phyloP scores from a whole-genome alignment of 2,329 filamentous ascomycete genomes.

The Monosporascus sp. region DNA sequence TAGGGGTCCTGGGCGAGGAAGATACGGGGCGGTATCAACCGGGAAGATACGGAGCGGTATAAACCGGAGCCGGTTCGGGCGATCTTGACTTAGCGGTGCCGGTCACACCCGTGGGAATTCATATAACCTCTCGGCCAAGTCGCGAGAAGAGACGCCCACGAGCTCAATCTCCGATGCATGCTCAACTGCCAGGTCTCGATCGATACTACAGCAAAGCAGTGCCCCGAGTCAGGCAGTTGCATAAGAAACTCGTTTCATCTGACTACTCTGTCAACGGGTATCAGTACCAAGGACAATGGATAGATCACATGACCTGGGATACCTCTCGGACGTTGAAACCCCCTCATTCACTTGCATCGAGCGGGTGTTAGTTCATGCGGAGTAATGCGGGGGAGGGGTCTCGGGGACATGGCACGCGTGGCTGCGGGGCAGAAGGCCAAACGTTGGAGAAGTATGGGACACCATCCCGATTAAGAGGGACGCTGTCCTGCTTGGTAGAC shows the following conservation, averaged over 20 bases:
- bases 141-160: no score
- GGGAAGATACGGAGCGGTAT: background rate
- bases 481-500: background rate
- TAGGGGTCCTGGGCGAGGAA: background rate
- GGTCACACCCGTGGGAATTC: background rate
- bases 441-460: background rate
- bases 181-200: background rate
- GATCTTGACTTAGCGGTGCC: background rate
- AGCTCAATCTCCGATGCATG: background rate
- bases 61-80: background rate
- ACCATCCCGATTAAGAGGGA: background rate
- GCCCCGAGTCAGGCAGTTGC: background rate
- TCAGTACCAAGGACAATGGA: background rate
- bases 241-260: background rate
- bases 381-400: background rate
- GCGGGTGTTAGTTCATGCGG: background rate
- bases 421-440: background rate
- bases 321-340: background rate
- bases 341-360: background rate
- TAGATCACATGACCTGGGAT: background rate
- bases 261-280: background rate
- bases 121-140: background rate
- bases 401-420: background rate
- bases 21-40: background rate
- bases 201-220: background rate